Base-by-base conservation (phyloP, 345 rosid genomes). In the Citrus mangshanensis region DNA sequence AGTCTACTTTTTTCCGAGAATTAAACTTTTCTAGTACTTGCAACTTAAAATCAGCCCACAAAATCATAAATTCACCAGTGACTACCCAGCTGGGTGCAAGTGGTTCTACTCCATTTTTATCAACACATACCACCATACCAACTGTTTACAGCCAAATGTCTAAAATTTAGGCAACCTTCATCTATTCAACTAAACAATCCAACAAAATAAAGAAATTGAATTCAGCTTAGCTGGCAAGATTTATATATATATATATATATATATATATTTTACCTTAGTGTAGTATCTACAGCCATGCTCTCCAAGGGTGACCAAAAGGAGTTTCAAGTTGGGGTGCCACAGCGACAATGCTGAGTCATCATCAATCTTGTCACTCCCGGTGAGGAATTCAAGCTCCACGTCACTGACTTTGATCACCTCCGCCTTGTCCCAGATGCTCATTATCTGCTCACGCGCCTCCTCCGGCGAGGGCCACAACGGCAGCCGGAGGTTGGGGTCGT, bases 371-470 rank as follows among this genome's bases (percentile, higher is more conserved):
- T 88, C 81, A 38, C 92, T 92, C 4, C 97, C 98, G 4, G 98
- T 94, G 76, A 97, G 91, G 89, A 97, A 97, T 86, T 92, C 92
- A 30, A 97, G 91, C 91, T 97, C 99, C 22, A 82, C 93, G 22
- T 97, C 99, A 8, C 98, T 97, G 66, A 97, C 96, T 85, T 97
- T 97, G 84, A 97, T 87, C 83, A 97, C 78, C 74, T 94, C 99
- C 0, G 99, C 99, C 92, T 92, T 88, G 70, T 97, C 98, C 99
- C 99, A 97, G 38, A 97, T 94, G 89, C 95, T 92, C 82, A 87
- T 68, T 9, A 94, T 97, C 90, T 94, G 98, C 83, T 86, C 87
- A 61, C 93, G 90, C 18, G 98, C 99, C 79, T 92, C 92, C 78
- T 94, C 92, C 7, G 90, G 77, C 0, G 99, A 97, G 0, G 98